phyloP scores from a whole-genome alignment of 176 grass and related monocot species.

The Bromus sterilis region DNA sequence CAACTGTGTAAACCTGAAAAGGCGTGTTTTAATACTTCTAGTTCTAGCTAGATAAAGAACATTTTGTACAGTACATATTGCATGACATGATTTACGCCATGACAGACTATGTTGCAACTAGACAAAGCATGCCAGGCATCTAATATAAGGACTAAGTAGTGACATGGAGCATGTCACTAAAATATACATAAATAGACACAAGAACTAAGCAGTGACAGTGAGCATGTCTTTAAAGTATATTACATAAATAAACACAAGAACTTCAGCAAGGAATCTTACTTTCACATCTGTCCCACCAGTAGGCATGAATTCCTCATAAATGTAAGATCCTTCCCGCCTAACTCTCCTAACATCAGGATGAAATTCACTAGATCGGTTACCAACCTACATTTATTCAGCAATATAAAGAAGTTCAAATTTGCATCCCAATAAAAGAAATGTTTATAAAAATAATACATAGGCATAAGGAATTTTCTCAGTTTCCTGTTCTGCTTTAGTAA shows the following conservation, averaged over 20 bases:
- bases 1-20: constrained; percentile 97
- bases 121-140: not conserved
- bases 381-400: constrained; percentile 60
- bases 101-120: not conserved
- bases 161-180: not conserved
- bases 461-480: not conserved
- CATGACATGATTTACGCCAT: not conserved
- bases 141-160: not conserved
- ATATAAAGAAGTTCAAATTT: constrained; percentile 11
- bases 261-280: constrained; percentile 35
- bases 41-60: constrained; percentile 4
- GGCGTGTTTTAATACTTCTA: not conserved
- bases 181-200: not conserved
- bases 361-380: constrained; percentile 98
- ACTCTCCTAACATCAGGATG: constrained; percentile 90
- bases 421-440: not conserved
- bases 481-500: not conserved
- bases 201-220: not conserved
- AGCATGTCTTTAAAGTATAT: not conserved
- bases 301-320: constrained; percentile 99
- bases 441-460: not conserved
- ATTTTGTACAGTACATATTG: not conserved
- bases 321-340: constrained; percentile 97
- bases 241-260: not conserved
- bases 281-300: constrained; percentile 99